Evolutionary conservation across 2,329 filamentous ascomycete genomes (phyloP).

Genomic region (Fusarium oligoseptatum): DNA sequence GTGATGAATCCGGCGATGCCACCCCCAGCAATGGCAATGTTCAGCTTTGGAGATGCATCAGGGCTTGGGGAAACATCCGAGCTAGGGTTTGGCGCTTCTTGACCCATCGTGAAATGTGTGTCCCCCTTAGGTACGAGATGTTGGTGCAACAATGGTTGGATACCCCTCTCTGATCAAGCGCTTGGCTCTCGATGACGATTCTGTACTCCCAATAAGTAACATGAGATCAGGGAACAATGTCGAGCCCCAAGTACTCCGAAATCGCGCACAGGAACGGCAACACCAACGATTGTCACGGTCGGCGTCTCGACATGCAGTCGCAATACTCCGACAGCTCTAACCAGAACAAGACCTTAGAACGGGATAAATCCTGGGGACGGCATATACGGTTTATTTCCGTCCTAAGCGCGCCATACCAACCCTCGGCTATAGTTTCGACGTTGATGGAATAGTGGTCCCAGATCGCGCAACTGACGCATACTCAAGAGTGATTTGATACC

Average conservation of each 20-base stretch:
- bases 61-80: too few relatives aligned
- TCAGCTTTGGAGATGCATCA: not conserved
- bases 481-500: not conserved
- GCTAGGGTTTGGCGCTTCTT: not conserved
- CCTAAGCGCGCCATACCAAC: not conserved
- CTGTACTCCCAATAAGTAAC: not conserved
- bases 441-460: slow-evolving; percentile 13
- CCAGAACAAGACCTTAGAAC: not conserved
- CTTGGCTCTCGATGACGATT: not conserved
- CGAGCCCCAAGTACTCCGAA: not conserved
- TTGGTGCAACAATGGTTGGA: not conserved
- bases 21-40: not conserved
- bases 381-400: not conserved
- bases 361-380: not conserved
- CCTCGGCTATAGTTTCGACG: not conserved
- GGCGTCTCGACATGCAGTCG: not conserved
- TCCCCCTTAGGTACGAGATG: not conserved
- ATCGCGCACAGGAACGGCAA: not conserved
- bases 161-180: not conserved
- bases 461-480: slow-evolving; percentile 2
- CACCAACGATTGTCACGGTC: not conserved
- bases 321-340: not conserved
- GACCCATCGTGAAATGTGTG: not conserved
- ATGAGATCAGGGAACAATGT: not conserved
- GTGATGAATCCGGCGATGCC: not conserved